Evolutionary conservation across 2,329 filamentous ascomycete genomes (phyloP), one percentile per base, ranked within the genome.

Genomic region (Leptographium flavum): DNA sequence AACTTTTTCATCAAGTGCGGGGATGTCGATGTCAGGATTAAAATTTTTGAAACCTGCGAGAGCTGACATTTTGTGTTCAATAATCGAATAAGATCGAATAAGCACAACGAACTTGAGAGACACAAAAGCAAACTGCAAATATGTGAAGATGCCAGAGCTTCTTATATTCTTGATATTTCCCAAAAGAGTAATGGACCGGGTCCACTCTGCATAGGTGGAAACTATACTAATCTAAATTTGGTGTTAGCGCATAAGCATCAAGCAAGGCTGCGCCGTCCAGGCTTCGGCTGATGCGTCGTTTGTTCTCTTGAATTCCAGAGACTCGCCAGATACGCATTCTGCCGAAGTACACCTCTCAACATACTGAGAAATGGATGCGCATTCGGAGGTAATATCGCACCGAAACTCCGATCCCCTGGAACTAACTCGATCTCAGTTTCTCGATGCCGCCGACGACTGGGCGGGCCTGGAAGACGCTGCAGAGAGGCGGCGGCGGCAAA

Each of bases 1-100:
- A 13, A 65, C 63, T 47, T 68, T 65, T 40, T 58, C 61, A 2
- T 53, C 42, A 25, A 66, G 60, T 6, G 59, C 55, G 31, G 65
- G 63, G 21, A 69, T 66, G 47, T 65, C 60, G 2, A 36, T 57
- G 1, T 53, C 52, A 2, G 58, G 55, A 15, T 58, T 56, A 50
- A 64, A 63, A n/a, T 42, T 35, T 11, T 13, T 32, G 27, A 36
- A 23, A 13, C 45, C 47, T 10, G 27, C 8, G 15, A 50, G 36
- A 2, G 17, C 9, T n/a, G 35, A 13, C 21, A 41, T 31, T n/a
- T 30, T 38, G n/a, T n/a, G n/a, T 14, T 14, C 21, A 23, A 3
- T 14, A 23, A 23, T 25, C 5, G 19, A 13, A 15, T 1, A 13
- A 8, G 8, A 27, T 10, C 6, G 25, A 5, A 10, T 22, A 23